Evolutionary conservation across 176 grass and related monocot genomes (phyloP), one percentile per base, ranked within the genome.

Genomic region (Tuctoria greenei): DNA sequence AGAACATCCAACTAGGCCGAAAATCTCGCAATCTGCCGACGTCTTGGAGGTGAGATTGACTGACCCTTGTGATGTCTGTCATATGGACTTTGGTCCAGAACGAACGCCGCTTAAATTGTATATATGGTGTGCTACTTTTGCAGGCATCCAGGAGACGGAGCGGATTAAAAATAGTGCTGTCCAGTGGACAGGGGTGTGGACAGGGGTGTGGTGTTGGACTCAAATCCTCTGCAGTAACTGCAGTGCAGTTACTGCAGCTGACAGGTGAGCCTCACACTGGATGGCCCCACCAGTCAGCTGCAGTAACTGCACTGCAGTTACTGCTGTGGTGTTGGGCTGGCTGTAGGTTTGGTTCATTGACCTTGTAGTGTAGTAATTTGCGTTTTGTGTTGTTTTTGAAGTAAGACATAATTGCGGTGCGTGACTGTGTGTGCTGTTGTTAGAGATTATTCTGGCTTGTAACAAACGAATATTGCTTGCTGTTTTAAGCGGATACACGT

Each of bases 1-100:
- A 94, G 75, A 93, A 92, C 64, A 72, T 90, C 61, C 95, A 94
- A 54, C 64, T 98, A 35, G 91, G 92, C 60, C 82, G 91, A 42
- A 98, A 97, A 87, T 65, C 94, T 41, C 75, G 88, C 7, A 93
- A 86, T 80, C 67, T 93, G 57, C 87, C 90, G 0, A 84, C 90
- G 73, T 91, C 90, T 75, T 93, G 94, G 94, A 97, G 94, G 94
- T 93, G 84, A 88, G 88, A 67, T 23, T 25, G 18, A n/a, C 61
- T 28, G 39, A 9, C 26, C 26, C 27, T 16, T 58, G 1, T 17
- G 45, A 46, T 61, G 17, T 31, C 27, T 82, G 15, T 36, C 17
- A 23, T 64, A 25, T 52, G 23, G 8, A 7, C 78, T 43, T 45
- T 45, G 25, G 6, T 72, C 3, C 0, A 34, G 39, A 61, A 31